Evolutionary conservation across 306 rosid genomes (phyloP).

Genomic region (Comarum palustre): DNA sequence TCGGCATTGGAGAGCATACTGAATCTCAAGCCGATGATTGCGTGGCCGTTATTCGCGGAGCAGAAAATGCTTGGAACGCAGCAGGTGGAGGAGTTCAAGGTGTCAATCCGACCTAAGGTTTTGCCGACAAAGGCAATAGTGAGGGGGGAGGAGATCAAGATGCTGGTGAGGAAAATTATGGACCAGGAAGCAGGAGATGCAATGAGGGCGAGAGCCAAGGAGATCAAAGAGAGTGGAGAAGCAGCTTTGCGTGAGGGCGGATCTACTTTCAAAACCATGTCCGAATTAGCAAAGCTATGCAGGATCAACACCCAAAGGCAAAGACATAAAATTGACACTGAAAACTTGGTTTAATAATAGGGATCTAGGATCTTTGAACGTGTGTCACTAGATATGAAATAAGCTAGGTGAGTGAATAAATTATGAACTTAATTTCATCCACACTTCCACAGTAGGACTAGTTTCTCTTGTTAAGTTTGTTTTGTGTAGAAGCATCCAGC

Average conservation of each 20-base stretch:
- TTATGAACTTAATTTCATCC: no score
- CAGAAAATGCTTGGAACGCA: conserved; percentile 42
- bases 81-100: conserved; percentile 38
- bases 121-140: conserved; percentile 3
- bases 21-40: conserved; percentile 39
- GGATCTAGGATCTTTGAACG: not conserved
- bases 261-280: conserved; percentile 26
- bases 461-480: no score
- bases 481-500: no score
- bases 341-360: no score
- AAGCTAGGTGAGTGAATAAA: no score
- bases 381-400: no score
- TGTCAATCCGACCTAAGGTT: conserved; percentile 11
- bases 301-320: conserved; percentile 1
- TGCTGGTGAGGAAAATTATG: conserved; percentile 44
- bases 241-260: conserved; percentile 30
- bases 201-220: conserved; percentile 25
- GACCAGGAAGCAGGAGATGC: conserved; percentile 30
- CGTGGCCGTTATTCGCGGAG: conserved; percentile 58
- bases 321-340: not conserved
- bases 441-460: no score
- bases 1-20: conserved; percentile 43
- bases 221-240: conserved; percentile 17
- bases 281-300: conserved; percentile 8
- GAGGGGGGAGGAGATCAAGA: conserved; percentile 30